Evolutionary conservation across 176 grass and related monocot genomes (phyloP), one percentile per base, ranked within the genome.

Genomic region (Juncus inflexus): DNA sequence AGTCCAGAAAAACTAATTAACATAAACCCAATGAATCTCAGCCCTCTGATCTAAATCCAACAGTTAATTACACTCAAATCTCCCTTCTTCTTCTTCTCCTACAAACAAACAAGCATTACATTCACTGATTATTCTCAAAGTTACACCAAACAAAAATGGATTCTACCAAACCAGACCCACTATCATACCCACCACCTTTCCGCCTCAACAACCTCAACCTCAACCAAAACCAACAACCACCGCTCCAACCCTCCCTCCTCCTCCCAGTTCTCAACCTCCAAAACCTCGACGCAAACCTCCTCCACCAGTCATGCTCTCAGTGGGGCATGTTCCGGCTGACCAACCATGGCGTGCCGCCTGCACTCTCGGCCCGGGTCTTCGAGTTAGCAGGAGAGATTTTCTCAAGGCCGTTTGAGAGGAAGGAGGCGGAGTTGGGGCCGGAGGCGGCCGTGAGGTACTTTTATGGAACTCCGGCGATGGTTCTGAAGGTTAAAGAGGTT

Each of bases 401-500:
- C 2, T 53, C 72, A 3, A 12, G 42, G 3, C 65, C 80, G 28
- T 92, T 87, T 72, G 35, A 71, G 5, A 16, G 55, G 15, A 90
- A 85, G 66, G 41, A 60, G 12, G 37, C 71, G 28, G 37, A 10
- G 8, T 62, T 80, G 7, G 6, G 39, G 43, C 5, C 35, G 3
- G 10, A 47, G 3, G 61, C 7, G 5, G 9, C 12, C 40, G 35
- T 70, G 7, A 64, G 35, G 39, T 88, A 96, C 79, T 90, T 96
- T 75, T 86, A 84, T 58, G 91, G 87, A 64, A 88, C 91, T 10
- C 84, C 82, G 35, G 87, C 91, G 13, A 43, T 85, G 37, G 15
- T 72, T 40, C 72, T 95, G 14, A 65, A 14, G 5, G 35, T 88
- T 9, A 76, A 70, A 3, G 56, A 88, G 4, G 13, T 88, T 53